Evolutionary conservation across 108 stramenopile genomes (phyloP), one percentile per base, ranked within the genome.

Genomic region (Pseudonitzschia multiseries): DNA sequence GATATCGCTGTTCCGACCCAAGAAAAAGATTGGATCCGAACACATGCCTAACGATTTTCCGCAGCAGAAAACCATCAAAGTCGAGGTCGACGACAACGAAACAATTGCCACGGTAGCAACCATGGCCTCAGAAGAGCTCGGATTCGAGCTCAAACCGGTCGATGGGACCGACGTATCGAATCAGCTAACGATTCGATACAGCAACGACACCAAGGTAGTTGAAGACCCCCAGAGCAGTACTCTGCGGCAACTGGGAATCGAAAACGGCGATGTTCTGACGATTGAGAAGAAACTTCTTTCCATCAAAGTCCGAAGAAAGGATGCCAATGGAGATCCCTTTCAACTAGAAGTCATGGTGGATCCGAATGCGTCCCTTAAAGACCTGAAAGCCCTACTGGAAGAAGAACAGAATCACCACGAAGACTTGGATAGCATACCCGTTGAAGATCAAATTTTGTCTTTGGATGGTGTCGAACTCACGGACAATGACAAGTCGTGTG

Each of bases 331-430:
- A 24, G 73, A 74, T 26, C 69, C 72, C 3, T 57, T 67, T 14
- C 0, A 40, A 14, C 2, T 62, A 8, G 29, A 62, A n/a, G 4
- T 62, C 15, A 0, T 20, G 20, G n/a, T 62, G 27, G 61, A 62
- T 14, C 61, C 61, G 10, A 13, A 40, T 4, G 18, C 32, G n/a
- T 10, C 61, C 15, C 12, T 62, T 2, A 31, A 33, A 17, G 61
- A 62, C 5, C 20, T 62, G 32, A 62, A 40, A 9, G 36, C 48
- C 46, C 56, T 53, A 1, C 20, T 78, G 29, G 67, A 72, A 42
- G 70, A 71, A 27, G 77, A 65, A 24, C 72, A 78, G 66, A 72
- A 60, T 22, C 31, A n/a, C 43, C 56, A 71, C 26, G 77, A 71
- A 66, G 61, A 32, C 8, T 57, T 72, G 27, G 67, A 32, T 29